These are phyloP conservation scores for Pachyrhizus erosus DNA, from an alignment of 306 rosid genomes.

Conservation along the genomic window DNA sequence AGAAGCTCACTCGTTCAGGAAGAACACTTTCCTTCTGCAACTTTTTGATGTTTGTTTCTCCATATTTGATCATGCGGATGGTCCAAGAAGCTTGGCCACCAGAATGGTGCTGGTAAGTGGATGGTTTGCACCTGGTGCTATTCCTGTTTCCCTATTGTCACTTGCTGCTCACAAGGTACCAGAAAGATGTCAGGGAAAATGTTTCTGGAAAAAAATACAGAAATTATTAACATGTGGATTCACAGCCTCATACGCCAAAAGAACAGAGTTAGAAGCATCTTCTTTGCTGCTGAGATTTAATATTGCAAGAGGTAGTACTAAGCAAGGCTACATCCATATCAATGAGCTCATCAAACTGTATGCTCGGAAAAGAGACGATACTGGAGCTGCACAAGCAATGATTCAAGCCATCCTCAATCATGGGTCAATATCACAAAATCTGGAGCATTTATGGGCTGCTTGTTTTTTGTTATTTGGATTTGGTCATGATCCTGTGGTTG, in stretches of 20 bases:
- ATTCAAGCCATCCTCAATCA: constrained; percentile 71
- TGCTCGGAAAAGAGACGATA: constrained; percentile 66
- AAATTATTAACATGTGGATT: constrained; percentile 67
- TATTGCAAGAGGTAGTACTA: constrained; percentile 70
- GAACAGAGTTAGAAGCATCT: constrained; percentile 82
- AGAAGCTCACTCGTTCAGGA: constrained; percentile 59
- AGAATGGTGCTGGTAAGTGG: constrained; percentile 85
- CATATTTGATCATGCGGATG: constrained; percentile 88
- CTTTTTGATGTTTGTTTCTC: constrained; percentile 92
- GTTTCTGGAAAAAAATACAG: constrained; percentile 62
- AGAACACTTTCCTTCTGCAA: constrained; percentile 73
- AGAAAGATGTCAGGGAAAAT: constrained; percentile 54
- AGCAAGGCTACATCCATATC: constrained; percentile 61
- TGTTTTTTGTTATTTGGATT: constrained; percentile 83
- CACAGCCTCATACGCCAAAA: constrained; percentile 63
- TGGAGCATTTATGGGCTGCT: constrained; percentile 86
- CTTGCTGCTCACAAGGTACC: constrained; percentile 79
- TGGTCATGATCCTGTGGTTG: constrained; percentile 73
- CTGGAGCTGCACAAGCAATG: constrained; percentile 74
- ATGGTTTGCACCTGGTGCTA: constrained; percentile 83
- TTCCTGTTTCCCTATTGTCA: constrained; percentile 68
- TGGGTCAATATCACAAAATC: constrained; percentile 59
- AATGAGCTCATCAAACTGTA: constrained; percentile 70
- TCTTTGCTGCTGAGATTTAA: constrained; percentile 81
- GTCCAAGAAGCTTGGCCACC: constrained; percentile 87